These are phyloP conservation scores for Puccinia triticina DNA, from an alignment of 1,284 basidiomycete genomes.

Conservation along the genomic window DNA sequence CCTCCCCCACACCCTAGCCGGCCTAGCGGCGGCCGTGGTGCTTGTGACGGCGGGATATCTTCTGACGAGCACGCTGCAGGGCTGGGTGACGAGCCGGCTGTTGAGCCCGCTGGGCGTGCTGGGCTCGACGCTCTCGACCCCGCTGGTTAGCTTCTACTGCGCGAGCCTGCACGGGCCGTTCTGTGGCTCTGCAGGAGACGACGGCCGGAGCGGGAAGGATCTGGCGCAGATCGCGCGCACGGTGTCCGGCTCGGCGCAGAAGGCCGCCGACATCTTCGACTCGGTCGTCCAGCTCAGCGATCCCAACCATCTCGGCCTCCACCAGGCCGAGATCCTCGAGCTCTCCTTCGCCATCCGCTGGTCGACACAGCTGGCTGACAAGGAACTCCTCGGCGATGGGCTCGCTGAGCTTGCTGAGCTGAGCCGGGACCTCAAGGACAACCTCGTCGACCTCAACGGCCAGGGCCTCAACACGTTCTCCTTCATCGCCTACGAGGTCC, in stretches of 20 bases:
- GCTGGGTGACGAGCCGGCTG: background rate
- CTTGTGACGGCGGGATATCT: background rate
- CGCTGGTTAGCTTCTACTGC: background rate
- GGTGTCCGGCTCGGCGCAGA: constrained; percentile 42
- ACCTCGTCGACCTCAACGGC: constrained; percentile 53
- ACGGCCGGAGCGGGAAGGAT: background rate
- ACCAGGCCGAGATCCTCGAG: constrained; percentile 55
- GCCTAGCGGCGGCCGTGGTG: background rate
- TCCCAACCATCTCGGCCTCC: constrained; percentile 51
- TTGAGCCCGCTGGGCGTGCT: background rate
- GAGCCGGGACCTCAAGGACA: constrained; percentile 56
- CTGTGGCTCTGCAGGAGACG: background rate
- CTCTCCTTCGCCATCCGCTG: constrained; percentile 56
- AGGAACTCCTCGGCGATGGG: constrained; percentile 51
- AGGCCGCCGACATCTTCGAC: constrained; percentile 56
- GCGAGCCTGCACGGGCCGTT: background rate
- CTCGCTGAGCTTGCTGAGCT: constrained; percentile 54
- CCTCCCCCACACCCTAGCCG: background rate
- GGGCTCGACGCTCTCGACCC: background rate
- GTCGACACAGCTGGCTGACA: constrained; percentile 53
- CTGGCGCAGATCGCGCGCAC: constrained; percentile 6
- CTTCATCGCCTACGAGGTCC: constrained; percentile 52
- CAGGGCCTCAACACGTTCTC: constrained; percentile 53
- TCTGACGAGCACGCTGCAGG: background rate
- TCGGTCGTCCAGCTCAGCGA: constrained; percentile 54